Percentiles rank a stretch among this genome's conserved stretches.
These are phyloP conservation scores for Citrus glauca DNA, from an alignment of 345 rosid genomes.

Conservation along the genomic window DNA sequence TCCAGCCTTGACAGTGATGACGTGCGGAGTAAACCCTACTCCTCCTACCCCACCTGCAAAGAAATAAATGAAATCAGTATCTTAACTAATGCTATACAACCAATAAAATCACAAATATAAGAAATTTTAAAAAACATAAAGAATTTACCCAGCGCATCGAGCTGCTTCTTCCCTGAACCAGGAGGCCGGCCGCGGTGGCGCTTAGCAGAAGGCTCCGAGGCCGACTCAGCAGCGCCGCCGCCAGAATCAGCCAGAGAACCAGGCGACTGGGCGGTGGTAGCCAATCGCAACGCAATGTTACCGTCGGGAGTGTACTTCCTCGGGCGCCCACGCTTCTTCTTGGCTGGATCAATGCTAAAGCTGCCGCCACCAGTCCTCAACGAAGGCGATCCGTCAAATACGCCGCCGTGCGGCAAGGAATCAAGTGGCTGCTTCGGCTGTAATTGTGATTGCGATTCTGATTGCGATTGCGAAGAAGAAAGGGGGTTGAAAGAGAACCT, in stretches of 20 bases:
- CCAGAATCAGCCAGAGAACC: constrained; percentile 43
- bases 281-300: constrained; percentile 70
- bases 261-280: constrained; percentile 54
- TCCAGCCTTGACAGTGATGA: constrained; percentile 73
- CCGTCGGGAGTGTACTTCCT: constrained; percentile 88
- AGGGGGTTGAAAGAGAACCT: constrained; percentile 12
- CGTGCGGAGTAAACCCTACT: constrained; percentile 95
- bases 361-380: constrained; percentile 32
- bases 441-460: background rate
- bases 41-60: constrained; percentile 85
- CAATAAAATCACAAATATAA: background rate
- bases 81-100: background rate
- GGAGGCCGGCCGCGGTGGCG: constrained; percentile 87
- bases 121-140: too few species aligned
- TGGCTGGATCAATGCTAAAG: constrained; percentile 48
- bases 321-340: constrained; percentile 92
- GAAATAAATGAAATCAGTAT: constrained; percentile 2
- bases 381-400: constrained; percentile 64
- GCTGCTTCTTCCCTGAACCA: constrained; percentile 86
- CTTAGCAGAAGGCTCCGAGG: constrained; percentile 59
- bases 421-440: constrained; percentile 5
- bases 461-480: background rate
- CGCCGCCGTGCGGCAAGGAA: constrained; percentile 7
- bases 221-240: constrained; percentile 28
- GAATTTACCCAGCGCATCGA: constrained; percentile 77